phyloP scores from a whole-genome alignment of 257 asterid species.

The Euphrasia confusa region DNA sequence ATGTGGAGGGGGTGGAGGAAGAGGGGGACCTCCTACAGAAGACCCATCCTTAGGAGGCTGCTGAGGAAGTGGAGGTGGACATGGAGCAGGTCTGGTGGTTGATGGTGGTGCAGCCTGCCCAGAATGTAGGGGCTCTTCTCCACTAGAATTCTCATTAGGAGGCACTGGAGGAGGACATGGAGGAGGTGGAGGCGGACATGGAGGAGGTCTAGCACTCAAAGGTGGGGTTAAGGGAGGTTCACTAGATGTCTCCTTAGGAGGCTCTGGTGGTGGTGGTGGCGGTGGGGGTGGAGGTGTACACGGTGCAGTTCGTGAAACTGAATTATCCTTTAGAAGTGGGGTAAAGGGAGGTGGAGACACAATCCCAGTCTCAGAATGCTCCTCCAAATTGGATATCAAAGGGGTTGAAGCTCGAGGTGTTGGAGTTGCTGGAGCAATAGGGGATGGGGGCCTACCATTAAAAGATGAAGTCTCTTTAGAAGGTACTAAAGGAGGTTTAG shows the following conservation, averaged over 20 bases:
- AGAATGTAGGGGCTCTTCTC: slow-evolving; percentile 26
- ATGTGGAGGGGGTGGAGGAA: slow-evolving; percentile 36
- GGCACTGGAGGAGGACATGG: slow-evolving; percentile 21
- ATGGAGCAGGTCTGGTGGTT: slow-evolving; percentile 23
- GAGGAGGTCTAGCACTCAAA: slow-evolving; percentile 25
- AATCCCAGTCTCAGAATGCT: slow-evolving; percentile 24
- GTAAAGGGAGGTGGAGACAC: slow-evolving; percentile 29
- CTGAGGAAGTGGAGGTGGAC: slow-evolving; percentile 42
- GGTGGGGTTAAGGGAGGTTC: slow-evolving; percentile 24
- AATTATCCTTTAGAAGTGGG: slow-evolving; percentile 24
- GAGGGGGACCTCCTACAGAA: slow-evolving; percentile 33
- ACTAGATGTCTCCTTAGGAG: slow-evolving; percentile 9
- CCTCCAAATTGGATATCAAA: slow-evolving; percentile 28
- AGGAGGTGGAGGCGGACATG: slow-evolving; percentile 25
- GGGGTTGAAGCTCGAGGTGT: slow-evolving; percentile 19
- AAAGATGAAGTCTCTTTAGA: slow-evolving; percentile 19
- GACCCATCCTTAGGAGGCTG: slow-evolving; percentile 28
- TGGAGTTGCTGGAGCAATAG: slow-evolving; percentile 6
- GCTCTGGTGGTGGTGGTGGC: neutral
- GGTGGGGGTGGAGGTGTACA: slow-evolving; percentile 18
- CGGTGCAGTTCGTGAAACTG: slow-evolving; percentile 20
- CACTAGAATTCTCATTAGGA: slow-evolving; percentile 20
- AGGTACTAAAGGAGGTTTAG: slow-evolving; percentile 21
- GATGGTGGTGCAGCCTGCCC: slow-evolving; percentile 22
- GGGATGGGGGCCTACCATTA: slow-evolving; percentile 6